phyloP scores from a whole-genome alignment of 345 rosid genomes.

The Syzygium grande region DNA sequence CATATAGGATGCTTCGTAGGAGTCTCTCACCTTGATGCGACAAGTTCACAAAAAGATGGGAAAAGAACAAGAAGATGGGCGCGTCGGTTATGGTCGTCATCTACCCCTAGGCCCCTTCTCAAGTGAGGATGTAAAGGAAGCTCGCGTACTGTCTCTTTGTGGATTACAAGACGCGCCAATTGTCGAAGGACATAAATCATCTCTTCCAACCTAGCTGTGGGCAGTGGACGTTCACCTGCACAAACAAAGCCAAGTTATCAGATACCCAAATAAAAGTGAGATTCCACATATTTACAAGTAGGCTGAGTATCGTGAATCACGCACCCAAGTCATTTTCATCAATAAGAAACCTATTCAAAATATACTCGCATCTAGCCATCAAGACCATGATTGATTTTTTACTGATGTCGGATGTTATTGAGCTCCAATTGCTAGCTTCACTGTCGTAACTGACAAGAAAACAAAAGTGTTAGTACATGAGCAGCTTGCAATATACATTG shows the following conservation, averaged over 20 bases:
- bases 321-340: conserved; percentile 73
- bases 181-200: conserved; percentile 52
- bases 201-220: conserved; percentile 81
- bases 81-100: conserved; percentile 23
- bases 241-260: not conserved
- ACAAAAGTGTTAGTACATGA: not conserved
- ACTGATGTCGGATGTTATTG: conserved; percentile 63
- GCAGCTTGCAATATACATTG: not conserved
- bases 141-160: conserved; percentile 52
- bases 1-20: not conserved
- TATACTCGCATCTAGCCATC: conserved; percentile 63
- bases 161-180: conserved; percentile 50
- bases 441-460: conserved; percentile 33
- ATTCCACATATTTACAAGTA: not conserved
- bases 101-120: conserved; percentile 35
- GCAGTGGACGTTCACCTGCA: conserved; percentile 66
- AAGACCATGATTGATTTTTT: conserved; percentile 57
- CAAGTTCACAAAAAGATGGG: conserved; percentile 80
- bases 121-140: conserved; percentile 58
- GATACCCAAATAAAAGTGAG: not conserved
- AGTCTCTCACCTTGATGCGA: conserved; percentile 61
- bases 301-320: not conserved
- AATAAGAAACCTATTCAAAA: conserved; percentile 55
- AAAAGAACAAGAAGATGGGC: conserved; percentile 81
- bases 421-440: conserved; percentile 48